Base-by-base conservation (phyloP, 2,329 filamentous ascomycete genomes). In the Epichloe uncinata region DNA sequence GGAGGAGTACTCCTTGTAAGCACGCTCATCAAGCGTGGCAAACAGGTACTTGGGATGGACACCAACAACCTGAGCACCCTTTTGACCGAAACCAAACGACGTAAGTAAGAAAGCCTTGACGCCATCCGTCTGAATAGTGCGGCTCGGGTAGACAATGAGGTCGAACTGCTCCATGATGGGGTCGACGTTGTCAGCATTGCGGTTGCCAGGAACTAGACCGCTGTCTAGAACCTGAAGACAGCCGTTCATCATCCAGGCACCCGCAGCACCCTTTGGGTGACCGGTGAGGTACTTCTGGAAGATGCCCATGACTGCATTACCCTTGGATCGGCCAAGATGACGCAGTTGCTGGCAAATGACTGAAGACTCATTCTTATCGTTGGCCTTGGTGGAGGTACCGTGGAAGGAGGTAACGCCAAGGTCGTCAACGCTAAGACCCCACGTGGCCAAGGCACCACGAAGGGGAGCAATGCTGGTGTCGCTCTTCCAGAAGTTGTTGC, bases 161-260 rank as follows among this genome's bases (percentile, higher is more conserved):
- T 98, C 93, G 60, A 93, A 98, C 66, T 96, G 80, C 77, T 97
- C 91, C 86, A 98, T 94, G 58, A 90, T 77, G 65, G 90, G 81
- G 66, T 98, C 93, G 50, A 98, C 82, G 58, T 98, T 98, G 73
- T 98, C 93, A 47, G 93, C 93, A 61, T 98, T 98, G 62, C 90
- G 85, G 74, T 98, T 98, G 53, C 93, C 93, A 13, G 93, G 93
- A 22, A 98, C 91, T 46, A 98, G 75, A 63, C 93, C 93, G 47
- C 79, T 84, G 75, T 97, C 95, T 60, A 98, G 80, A 43, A 96
- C 88, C 69, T 98, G 93, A 66, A 98, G 74, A 67, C 87, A 93
- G 57, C 93, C 93, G 75, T 98, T 98, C 79, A 98, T 83, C 93
- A 98, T 98, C 90, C 93, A 98, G 45, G 91, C 93, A 75, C 93